Conservation (phyloP, 1,139 yeast genomes). For the Suhomyces bribrorum region DNA sequence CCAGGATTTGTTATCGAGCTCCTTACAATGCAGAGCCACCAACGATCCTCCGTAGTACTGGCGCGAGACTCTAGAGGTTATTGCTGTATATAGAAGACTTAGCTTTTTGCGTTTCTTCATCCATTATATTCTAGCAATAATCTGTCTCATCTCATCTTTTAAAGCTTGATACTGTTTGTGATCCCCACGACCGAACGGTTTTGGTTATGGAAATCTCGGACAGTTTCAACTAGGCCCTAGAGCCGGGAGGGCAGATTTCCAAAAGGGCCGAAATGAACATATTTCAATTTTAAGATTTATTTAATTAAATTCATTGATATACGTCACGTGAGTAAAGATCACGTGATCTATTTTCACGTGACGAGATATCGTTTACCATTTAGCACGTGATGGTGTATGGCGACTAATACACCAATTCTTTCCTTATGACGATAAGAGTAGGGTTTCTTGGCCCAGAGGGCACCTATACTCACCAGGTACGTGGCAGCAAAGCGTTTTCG, state of each 20-base stretch:
- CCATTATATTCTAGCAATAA: constrained; percentile 2
- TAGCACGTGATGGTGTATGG: no score
- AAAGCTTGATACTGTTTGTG: constrained; percentile 1
- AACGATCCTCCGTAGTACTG: constrained; percentile 49
- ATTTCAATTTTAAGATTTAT: no score
- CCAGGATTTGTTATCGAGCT: constrained; percentile 59
- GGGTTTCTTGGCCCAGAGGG: constrained; percentile 88
- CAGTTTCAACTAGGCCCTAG: neutral
- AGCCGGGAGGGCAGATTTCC: no score
- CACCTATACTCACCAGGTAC: constrained; percentile 85
- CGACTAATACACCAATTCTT: neutral
- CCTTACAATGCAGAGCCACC: constrained; percentile 58
- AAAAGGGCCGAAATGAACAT: no score
- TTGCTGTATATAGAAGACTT: constrained; percentile 7
- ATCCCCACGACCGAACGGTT: constrained; percentile 12
- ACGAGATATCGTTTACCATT: no score
- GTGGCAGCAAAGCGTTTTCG: no score
- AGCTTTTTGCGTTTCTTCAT: neutral
- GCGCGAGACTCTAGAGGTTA: constrained; percentile 15
- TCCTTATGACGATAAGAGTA: constrained; percentile 33
- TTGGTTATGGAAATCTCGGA: constrained; percentile 6
- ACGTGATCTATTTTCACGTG: no score
- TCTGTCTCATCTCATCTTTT: constrained; percentile 5
- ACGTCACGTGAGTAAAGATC: no score
- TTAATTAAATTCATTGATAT: no score